Evolutionary conservation across 2,329 filamentous ascomycete species (phyloP).

Genomic region (Neopestalotiopsis sp.): DNA sequence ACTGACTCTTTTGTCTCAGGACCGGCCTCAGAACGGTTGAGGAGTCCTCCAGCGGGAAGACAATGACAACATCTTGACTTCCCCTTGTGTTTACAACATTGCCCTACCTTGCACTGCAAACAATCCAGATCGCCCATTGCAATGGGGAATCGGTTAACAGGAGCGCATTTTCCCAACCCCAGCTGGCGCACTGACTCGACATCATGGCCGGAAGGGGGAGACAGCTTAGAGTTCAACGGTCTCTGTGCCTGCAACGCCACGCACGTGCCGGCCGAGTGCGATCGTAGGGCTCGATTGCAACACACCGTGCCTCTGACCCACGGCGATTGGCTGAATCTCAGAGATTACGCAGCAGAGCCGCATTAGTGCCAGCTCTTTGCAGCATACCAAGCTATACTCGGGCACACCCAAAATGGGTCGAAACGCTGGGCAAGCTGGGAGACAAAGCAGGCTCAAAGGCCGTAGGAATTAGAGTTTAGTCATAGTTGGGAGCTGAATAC

Average conservation of each 20-base stretch:
- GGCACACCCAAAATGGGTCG: not conserved
- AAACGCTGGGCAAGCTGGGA: not conserved
- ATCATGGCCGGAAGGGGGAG: not conserved
- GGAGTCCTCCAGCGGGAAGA: not conserved
- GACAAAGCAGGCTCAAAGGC: too few relatives aligned
- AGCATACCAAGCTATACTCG: not conserved
- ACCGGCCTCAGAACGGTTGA: not conserved
- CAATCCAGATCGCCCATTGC: not conserved
- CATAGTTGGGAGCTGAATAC: not conserved
- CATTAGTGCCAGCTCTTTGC: not conserved
- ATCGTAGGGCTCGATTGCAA: not conserved
- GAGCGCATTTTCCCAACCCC: not conserved
- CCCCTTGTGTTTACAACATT: not conserved
- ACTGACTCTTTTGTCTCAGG: not conserved
- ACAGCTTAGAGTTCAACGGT: not conserved
- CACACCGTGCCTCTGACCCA: not conserved
- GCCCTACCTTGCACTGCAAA: not conserved
- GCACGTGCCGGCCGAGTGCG: not conserved
- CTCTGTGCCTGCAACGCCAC: slow-evolving; percentile 2
- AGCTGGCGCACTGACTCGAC: not conserved
- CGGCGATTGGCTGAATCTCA: not conserved
- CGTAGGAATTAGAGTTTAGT: not conserved
- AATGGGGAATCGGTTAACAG: not conserved
- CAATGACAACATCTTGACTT: not conserved
- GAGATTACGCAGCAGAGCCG: not conserved